These are phyloP conservation scores for Fusarium nanum DNA, from an alignment of 2,329 filamentous ascomycete genomes.

Conservation along the genomic window DNA sequence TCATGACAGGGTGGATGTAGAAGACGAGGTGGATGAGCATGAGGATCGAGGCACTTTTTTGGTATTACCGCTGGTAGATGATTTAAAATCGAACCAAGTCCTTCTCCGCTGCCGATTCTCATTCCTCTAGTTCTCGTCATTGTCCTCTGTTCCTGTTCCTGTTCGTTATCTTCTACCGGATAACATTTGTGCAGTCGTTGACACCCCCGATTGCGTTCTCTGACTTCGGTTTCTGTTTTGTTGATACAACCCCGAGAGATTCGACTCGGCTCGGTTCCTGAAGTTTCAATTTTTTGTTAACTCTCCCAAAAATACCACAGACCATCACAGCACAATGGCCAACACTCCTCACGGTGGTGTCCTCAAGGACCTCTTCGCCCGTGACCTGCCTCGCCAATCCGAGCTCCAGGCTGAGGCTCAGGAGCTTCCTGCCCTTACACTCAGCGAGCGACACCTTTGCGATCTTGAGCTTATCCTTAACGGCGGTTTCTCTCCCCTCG, in stretches of 20 bases:
- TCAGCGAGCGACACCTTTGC: slow-evolving; percentile 95
- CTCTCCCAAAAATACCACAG: slow-evolving; percentile 11
- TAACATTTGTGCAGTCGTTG: slow-evolving; percentile 38
- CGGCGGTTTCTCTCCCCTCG: slow-evolving; percentile 96
- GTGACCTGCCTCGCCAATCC: slow-evolving; percentile 85
- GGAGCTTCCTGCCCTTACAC: slow-evolving; percentile 82
- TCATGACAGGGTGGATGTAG: slow-evolving; percentile 41
- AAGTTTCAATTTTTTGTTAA: slow-evolving; percentile 8
- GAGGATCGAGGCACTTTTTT: slow-evolving; percentile 23
- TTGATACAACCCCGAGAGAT: slow-evolving; percentile 21
- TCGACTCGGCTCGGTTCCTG: slow-evolving; percentile 21
- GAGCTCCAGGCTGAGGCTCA: slow-evolving; percentile 88
- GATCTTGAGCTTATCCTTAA: slow-evolving; percentile 98
- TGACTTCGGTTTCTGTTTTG: slow-evolving; percentile 24
- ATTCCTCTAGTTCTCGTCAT: slow-evolving; percentile 20
- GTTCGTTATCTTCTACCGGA: slow-evolving; percentile 14
- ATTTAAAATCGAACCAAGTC: slow-evolving; percentile 38
- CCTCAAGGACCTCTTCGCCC: slow-evolving; percentile 97
- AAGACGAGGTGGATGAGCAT: slow-evolving; percentile 33
- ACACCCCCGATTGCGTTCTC: slow-evolving; percentile 52
- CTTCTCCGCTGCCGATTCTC: slow-evolving; percentile 19
- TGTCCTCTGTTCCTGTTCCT: slow-evolving; percentile 4
- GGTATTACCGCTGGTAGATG: slow-evolving; percentile 14
- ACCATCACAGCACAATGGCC: slow-evolving; percentile 63
- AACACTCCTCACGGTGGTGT: slow-evolving; percentile 87